Percentiles rank a stretch among this genome's conserved stretches.
phyloP scores from a whole-genome alignment of 768 basidiomycete genomes.

The Termitomyces sp. region DNA sequence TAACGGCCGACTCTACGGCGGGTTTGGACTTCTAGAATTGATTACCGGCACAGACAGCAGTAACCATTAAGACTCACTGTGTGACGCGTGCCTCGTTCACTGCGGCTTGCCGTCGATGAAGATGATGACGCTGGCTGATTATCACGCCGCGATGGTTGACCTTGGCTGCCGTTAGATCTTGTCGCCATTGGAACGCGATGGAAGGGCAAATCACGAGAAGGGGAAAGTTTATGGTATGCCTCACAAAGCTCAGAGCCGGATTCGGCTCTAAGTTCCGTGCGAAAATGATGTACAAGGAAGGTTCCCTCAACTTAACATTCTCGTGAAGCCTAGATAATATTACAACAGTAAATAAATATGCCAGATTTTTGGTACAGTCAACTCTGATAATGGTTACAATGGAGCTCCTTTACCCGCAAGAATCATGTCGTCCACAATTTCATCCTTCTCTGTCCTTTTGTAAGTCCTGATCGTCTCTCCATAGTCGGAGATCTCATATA shows the following conservation, averaged over 20 bases:
- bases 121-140: constrained; percentile 47
- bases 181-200: constrained; percentile 20
- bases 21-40: constrained; percentile 37
- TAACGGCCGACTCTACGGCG: constrained; percentile 87
- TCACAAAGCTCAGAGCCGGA: neutral
- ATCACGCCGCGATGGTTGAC: constrained; percentile 48
- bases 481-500: constrained; percentile 83
- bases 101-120: constrained; percentile 31
- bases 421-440: constrained; percentile 58
- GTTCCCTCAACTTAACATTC: neutral
- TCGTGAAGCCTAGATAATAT: neutral
- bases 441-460: constrained; percentile 74
- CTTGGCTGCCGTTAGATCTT: constrained; percentile 21
- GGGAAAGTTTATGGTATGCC: neutral
- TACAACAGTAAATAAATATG: constrained; percentile 3
- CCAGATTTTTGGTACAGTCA: neutral
- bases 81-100: constrained; percentile 36
- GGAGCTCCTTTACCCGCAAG: constrained; percentile 51
- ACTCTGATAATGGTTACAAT: constrained; percentile 15
- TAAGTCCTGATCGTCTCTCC: constrained; percentile 90
- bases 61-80: constrained; percentile 23
- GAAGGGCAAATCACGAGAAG: neutral
- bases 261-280: constrained; percentile 7
- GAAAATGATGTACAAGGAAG: constrained; percentile 4
- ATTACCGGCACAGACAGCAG: constrained; percentile 2